Evolutionary conservation across 805 yeast genomes (phyloP).

Genomic region (Starmera caribaea): DNA sequence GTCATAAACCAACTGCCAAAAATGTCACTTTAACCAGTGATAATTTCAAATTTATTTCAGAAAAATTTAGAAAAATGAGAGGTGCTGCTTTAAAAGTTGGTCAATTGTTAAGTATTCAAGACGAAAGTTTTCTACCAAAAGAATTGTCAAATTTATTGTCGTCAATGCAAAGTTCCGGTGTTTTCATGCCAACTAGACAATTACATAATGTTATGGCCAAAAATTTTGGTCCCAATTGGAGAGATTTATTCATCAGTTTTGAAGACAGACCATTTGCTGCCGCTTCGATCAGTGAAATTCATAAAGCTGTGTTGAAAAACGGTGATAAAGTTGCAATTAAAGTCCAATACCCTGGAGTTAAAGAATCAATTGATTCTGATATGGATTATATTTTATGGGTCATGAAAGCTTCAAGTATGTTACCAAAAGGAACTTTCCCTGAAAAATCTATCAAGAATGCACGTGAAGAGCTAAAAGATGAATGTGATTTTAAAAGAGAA

Average conservation of each 20-base stretch:
- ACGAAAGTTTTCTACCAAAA: conserved; percentile 70
- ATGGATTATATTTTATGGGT: conserved; percentile 75
- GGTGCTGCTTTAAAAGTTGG: conserved; percentile 98
- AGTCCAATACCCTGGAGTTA: conserved; percentile 96
- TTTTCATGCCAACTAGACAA: conserved; percentile 93
- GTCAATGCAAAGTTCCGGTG: conserved; percentile 88
- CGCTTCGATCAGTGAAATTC: conserved; percentile 96
- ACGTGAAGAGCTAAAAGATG: conserved; percentile 90
- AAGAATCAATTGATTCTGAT: conserved; percentile 87
- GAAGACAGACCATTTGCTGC: conserved; percentile 93
- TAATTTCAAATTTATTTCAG: conserved; percentile 82
- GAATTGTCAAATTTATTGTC: conserved; percentile 76
- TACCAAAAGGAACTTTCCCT: conserved; percentile 87
- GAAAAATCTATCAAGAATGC: conserved; percentile 93
- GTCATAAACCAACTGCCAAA: conserved; percentile 40
- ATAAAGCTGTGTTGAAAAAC: conserved; percentile 61
- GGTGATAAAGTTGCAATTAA: conserved; percentile 81
- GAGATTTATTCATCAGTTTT: conserved; percentile 55
- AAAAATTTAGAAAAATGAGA: conserved; percentile 85
- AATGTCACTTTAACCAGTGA: conserved; percentile 64
- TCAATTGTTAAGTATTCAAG: conserved; percentile 95
- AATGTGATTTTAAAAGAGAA: conserved; percentile 90
- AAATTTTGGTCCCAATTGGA: conserved; percentile 80
- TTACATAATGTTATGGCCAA: conserved; percentile 60
- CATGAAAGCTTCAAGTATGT: conserved; percentile 73